Percentiles rank a stretch among this genome's conserved stretches.
Evolutionary conservation across 2,329 filamentous ascomycete species (phyloP).

Genomic region (Xylariaceae sp.): DNA sequence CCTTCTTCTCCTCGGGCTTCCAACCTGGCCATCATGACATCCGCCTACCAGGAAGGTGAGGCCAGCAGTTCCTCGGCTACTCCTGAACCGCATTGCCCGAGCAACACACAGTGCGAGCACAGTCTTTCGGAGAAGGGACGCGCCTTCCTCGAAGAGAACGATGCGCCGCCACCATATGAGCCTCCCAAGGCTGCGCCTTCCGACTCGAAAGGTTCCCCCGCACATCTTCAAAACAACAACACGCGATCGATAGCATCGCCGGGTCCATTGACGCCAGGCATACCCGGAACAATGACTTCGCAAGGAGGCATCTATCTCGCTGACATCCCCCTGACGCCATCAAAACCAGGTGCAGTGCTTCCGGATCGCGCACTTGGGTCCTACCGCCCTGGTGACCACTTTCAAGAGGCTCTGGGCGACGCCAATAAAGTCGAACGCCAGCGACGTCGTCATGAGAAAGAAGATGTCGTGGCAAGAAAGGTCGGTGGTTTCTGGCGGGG

Average conservation of each 20-base stretch:
- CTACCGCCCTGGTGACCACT: constrained; percentile 42
- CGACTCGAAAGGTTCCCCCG: constrained; percentile 49
- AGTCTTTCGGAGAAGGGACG: constrained; percentile 36
- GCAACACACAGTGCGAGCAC: constrained; percentile 27
- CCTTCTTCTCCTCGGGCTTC: constrained; percentile 13
- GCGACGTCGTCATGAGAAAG: constrained; percentile 57
- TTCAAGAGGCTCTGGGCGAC: constrained; percentile 36
- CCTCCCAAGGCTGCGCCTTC: constrained; percentile 35
- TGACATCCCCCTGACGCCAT: constrained; percentile 51
- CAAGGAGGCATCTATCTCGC: constrained; percentile 56
- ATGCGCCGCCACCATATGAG: constrained; percentile 53
- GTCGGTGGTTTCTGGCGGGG: constrained; percentile 60
- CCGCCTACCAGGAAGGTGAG: constrained; percentile 20
- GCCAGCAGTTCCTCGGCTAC: constrained; percentile 10
- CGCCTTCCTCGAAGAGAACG: constrained; percentile 37
- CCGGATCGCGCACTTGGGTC: constrained; percentile 43
- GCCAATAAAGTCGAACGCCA: constrained; percentile 45
- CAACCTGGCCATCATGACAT: constrained; percentile 20
- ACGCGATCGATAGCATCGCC: constrained; percentile 52
- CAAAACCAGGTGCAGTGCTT: constrained; percentile 29
- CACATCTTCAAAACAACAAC: constrained; percentile 45
- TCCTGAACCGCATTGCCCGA: constrained; percentile 24
- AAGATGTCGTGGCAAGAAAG: constrained; percentile 55
- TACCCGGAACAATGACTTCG: constrained; percentile 57
- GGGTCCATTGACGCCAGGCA: constrained; percentile 56